Base-by-base conservation (phyloP, 2,329 filamentous ascomycete species). In the Fusarium equiseti region DNA sequence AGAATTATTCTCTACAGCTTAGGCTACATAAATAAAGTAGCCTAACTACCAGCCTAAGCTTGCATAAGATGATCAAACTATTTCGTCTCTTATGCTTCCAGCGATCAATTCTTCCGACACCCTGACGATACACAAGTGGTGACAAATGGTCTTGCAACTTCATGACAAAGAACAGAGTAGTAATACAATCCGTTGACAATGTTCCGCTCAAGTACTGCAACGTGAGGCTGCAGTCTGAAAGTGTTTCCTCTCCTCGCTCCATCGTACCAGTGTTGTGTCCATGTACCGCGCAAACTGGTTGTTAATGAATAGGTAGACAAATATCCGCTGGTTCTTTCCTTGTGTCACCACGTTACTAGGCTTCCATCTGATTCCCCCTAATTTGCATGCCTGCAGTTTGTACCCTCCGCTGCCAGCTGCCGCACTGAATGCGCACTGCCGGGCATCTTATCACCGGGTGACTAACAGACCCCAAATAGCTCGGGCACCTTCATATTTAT, bases 331-430 rank as follows among this genome's bases (percentile, higher is more conserved):
- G 35, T 7, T 38, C 18, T n/a, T 38, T n/a, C 35, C 12, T 38
- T n/a, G 35, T 38, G 18, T n/a, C 35, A 38, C 35, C 10, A 4
- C 11, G 18, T 38, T 38, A 3, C 1, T 38, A 38, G 12, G 10
- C 16, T 32, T 8, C 31, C 16, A 40, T 20, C 38, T 26, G 49
- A 52, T 50, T 24, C n/a, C 22, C 7, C 22, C 10, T 10, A 24
- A 26, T 8, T 24, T n/a, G n/a, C 18, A 6, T 26, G 35, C 10
- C 35, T 38, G 35, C 35, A 38, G 18, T 22, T 26, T 26, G 31
- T 22, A 43, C 50, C 24, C 16, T 42, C 49, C 49, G 22, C 26
- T 40, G 32, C 50, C 50, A 43, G 24, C 24, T 53, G 24, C 40
- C 26, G 24, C 35, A 43, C 50, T 29, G 20, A 42, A 38, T 38